phyloP scores from a whole-genome alignment of 2,329 filamentous ascomycete genomes.

The Cordyceps militaris region DNA sequence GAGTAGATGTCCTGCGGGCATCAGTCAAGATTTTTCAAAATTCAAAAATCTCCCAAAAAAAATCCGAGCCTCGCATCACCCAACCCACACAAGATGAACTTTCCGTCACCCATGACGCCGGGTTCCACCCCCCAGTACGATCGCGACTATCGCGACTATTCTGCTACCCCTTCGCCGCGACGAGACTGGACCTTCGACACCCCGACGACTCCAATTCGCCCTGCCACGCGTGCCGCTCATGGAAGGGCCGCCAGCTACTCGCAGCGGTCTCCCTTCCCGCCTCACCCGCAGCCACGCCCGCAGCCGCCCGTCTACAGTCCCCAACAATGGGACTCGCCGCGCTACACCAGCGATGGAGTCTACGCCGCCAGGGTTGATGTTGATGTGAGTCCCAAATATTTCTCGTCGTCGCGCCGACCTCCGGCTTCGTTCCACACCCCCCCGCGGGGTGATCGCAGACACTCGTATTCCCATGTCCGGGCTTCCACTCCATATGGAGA shows the following conservation, averaged over 20 bases:
- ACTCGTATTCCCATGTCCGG: constrained; percentile 53
- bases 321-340: constrained; percentile 43
- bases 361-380: constrained; percentile 45
- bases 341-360: constrained; percentile 55
- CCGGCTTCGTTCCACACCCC: constrained; percentile 26
- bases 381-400: constrained; percentile 56
- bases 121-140: constrained; percentile 43
- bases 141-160: constrained; percentile 47
- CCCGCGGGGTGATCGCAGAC: constrained; percentile 45
- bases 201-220: constrained; percentile 42
- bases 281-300: constrained; percentile 18
- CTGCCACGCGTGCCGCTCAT: constrained; percentile 44
- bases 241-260: constrained; percentile 33
- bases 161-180: constrained; percentile 50
- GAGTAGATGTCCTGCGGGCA: constrained; percentile 26
- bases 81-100: constrained; percentile 37
- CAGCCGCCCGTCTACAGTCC: constrained; percentile 34
- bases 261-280: constrained; percentile 16
- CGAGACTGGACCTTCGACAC: constrained; percentile 40
- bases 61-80: constrained; percentile 14
- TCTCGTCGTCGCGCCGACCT: constrained; percentile 37
- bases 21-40: constrained; percentile 14
- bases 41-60: constrained; percentile 6
- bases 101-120: constrained; percentile 33
- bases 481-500: constrained; percentile 52